Evolutionary conservation across 2,329 filamentous ascomycete species (phyloP).

Genomic region (Fusarium tuaranense): DNA sequence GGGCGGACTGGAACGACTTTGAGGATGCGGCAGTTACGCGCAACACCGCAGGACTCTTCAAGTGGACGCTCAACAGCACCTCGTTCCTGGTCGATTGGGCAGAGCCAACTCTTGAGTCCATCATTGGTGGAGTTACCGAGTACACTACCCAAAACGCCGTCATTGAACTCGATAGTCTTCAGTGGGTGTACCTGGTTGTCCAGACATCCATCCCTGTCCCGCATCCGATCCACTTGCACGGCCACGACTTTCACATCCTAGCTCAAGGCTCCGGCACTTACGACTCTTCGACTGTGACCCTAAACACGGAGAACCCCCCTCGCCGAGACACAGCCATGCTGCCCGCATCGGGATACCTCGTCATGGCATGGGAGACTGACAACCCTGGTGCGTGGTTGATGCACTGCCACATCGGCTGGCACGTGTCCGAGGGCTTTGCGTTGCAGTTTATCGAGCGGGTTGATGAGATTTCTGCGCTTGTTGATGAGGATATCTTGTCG

Average conservation of each 20-base stretch:
- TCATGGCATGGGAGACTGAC: conserved; percentile 4
- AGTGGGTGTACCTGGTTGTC: not conserved
- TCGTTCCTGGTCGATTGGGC: not conserved
- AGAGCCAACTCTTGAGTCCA: not conserved
- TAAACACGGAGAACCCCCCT: conserved; percentile 18
- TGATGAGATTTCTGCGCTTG: not conserved
- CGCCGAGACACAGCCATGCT: conserved; percentile 13
- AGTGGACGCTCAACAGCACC: not conserved
- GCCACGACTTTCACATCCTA: conserved; percentile 42
- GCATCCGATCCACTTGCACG: conserved; percentile 43
- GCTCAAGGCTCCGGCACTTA: conserved; percentile 31
- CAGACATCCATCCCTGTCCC: not conserved
- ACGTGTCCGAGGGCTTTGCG: not conserved
- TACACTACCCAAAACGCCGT: not conserved
- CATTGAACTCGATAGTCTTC: not conserved
- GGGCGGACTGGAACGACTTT: not conserved
- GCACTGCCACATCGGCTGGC: conserved; percentile 13
- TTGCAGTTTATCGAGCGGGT: not conserved
- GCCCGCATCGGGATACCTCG: conserved; percentile 12
- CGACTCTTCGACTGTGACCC: conserved; percentile 15
- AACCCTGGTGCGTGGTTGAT: conserved; percentile 17
- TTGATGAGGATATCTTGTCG: not conserved
- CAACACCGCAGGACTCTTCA: not conserved
- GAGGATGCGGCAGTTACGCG: not conserved
- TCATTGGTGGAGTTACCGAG: not conserved